Base-by-base conservation (phyloP, 2,329 filamentous ascomycete species). In the Scedosporium apiospermum region DNA sequence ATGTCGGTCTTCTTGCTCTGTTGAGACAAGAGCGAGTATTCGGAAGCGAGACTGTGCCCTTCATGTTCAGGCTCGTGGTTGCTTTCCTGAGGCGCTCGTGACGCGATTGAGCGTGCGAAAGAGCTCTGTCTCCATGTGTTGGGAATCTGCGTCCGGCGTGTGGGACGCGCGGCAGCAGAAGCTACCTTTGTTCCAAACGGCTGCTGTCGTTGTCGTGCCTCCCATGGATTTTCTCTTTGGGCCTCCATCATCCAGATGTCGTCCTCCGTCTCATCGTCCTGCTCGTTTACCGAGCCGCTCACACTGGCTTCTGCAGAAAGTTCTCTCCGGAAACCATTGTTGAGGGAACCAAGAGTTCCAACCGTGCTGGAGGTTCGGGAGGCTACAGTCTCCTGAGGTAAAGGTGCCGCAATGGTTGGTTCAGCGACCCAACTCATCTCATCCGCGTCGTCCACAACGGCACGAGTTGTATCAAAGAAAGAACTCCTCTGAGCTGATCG, bases 221-320 rank as follows among this genome's bases (percentile, higher is more conserved):
- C 51, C 18, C 42, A 44, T 9, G 79, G 77, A 1, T 76, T 75
- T 6, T 75, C 72, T 12, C 82, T 77, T 61, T 78, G 75, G 10
- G 82, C 83, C 68, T 86, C 83, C 26, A 84, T 68, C 38, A 81
- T 82, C 82, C 83, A 86, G 10, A 86, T 76, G 65, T 86, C 78
- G 3, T 73, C 74, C 10, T 78, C 79, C 3, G 78, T 77, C n/a
- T 79, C 78, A 27, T 75, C 75, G 10, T 63, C 65, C 12, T 66
- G 65, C 6, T 63, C 60, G 16, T 66, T 64, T 4, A 62, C 60
- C 12, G n/a, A 27, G 51, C 46, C 61, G 41, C 60, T 34, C 7
- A 16, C 18, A n/a, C 41, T 34, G 12, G 38, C 49, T 61, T 64
- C 60, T 42, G 30, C 55, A 14, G 64, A 62, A 16, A 58, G 41